Evolutionary conservation across 2,329 filamentous ascomycete genomes (phyloP), one percentile per base, ranked within the genome.

Genomic region (Diaporthe sp.): DNA sequence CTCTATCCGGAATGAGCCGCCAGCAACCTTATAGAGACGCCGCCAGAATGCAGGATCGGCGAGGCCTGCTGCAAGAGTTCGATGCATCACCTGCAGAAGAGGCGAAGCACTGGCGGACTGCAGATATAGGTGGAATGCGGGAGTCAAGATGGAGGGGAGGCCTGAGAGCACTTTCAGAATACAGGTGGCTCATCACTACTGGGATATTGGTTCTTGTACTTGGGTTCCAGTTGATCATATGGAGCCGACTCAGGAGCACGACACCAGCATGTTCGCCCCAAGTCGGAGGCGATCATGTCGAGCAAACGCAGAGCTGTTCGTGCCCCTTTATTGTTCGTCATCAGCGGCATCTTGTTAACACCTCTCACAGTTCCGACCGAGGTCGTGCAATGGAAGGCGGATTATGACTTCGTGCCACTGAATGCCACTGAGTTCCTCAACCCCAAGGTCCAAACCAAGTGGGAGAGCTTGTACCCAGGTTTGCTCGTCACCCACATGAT

Each of bases 391-490:
- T 86, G 84, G 74, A 82, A 82, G 1, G 80, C 82, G 22, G 84
- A 87, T 74, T 77, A 82, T 51, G 81, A 84, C 1, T 85, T 85
- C 73, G 83, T 84, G 22, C 85, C 85, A 2, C 81, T 84, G 28
- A 82, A 85, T 61, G 82, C 83, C 5, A 81, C 82, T 2, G 83
- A 84, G 8, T 86, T 86, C 75, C 84, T 85, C 65, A 79, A 79
- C n/a, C 78, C 85, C 22, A 78, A 83, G 44, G 82, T 83, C 0
- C 77, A 86, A 28, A 79, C 79, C 10, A 81, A 79, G 57, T 86
- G 85, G 85, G 85, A 85, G 70, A 81, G 82, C 17, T 68, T 87
- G 5, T 82, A 86, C 82, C 85, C 85, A 10, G 78, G 84, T 86
- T 79, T 61, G 82, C 63, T 7, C 13, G 2, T 13, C n/a, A 39